Base-by-base conservation (phyloP, 2,329 filamentous ascomycete species). In the Botrytis aclada region DNA sequence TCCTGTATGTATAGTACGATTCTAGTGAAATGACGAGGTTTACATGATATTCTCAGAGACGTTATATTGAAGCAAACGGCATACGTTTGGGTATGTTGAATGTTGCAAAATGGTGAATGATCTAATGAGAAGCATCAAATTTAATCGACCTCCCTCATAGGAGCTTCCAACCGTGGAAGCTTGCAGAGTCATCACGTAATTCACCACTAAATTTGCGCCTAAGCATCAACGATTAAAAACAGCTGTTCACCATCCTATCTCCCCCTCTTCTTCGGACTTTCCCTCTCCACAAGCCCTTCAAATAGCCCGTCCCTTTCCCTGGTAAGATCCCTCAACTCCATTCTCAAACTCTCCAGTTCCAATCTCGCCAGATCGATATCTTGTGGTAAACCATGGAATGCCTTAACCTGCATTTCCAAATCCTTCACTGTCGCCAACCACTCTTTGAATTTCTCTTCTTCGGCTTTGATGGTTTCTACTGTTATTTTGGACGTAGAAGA, bases 381-480 rank as follows among this genome's bases (percentile, higher is more conserved):
- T 9, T 89, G 90, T 1, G 94, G 92, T 74, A 97, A 81, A 10
- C 91, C 90, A 70, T 90, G 88, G 77, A 94, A 97, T 34, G 85
- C 86, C 54, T 85, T 85, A 29, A 95, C 84, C 74, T 91, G 87
- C 1, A 82, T 81, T 73, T 93, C 90, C 61, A 95, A 82, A 14
- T 84, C 84, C 75, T 86, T 87, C 72, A 92, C 90, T 41, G 82
- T 82, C 7, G 86, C 83, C 51, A 90, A 83, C 58, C 95, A 81
- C 2, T 82, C 83, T 34, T 88, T 80, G 41, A 92, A 88, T 4
- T 85, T 84, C 32, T 86, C 83, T 79, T 93, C 90, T 75, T 90
- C 86, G 4, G 81, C 81, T 14, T 86, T 83, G 0, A 93, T 82
- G 37, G 89, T 85, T 34, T 90, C 84, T n/a, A 92, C 83, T 1